Evolutionary conservation across 129 eudicot species (phyloP).

Genomic region (Kitagawia praeruptora): DNA sequence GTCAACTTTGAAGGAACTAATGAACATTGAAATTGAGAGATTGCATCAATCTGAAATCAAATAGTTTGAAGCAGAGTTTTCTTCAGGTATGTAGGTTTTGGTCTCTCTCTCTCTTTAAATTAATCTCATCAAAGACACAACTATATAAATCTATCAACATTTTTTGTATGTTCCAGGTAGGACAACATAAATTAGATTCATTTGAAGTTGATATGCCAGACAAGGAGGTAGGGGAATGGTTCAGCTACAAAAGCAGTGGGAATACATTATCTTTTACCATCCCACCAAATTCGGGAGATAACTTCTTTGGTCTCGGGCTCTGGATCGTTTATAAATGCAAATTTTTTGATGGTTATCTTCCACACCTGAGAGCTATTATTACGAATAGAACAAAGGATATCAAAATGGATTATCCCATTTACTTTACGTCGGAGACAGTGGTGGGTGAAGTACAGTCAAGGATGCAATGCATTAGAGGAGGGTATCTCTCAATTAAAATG

Average conservation of each 20-base stretch:
- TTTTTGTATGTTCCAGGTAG: background rate
- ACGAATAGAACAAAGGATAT: background rate
- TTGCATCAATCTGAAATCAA: background rate
- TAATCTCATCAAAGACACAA: background rate
- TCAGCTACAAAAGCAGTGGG: background rate
- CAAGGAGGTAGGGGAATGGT: background rate
- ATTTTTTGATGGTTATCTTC: background rate
- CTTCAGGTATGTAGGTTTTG: background rate
- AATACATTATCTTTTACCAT: background rate
- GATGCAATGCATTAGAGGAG: background rate
- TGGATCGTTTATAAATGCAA: background rate
- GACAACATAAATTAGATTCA: too few species aligned
- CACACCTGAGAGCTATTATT: background rate
- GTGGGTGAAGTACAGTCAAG: background rate
- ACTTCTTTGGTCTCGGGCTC: background rate
- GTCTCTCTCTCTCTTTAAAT: background rate
- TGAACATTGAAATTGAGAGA: rapidly evolving
- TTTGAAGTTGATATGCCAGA: background rate
- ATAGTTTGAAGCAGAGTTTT: background rate
- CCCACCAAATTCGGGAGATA: background rate
- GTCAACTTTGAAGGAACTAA: background rate
- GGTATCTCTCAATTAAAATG: background rate
- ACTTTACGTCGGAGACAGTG: rapidly evolving
- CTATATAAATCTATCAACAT: background rate
- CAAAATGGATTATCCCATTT: background rate